A percentile compares a stretch with the other conserved stretches of the same genome.
These are phyloP conservation scores for Monosporascus sp. DNA, from an alignment of 2,329 filamentous ascomycete genomes.

Conservation along the genomic window DNA sequence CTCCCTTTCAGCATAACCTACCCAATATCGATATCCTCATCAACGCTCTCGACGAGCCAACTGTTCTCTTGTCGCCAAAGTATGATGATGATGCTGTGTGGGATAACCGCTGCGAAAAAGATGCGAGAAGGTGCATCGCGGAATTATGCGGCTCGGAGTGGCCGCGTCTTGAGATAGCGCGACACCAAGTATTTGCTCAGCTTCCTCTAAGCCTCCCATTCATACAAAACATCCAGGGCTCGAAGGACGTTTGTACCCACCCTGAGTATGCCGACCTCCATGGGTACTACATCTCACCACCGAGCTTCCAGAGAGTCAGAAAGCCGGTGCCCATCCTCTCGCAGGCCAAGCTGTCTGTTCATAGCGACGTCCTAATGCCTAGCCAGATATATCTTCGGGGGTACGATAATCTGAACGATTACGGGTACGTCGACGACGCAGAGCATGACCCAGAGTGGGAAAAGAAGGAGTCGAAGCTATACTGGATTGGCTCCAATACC, in stretches of 20 bases:
- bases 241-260: constrained; percentile 38
- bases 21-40: constrained; percentile 38
- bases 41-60: constrained; percentile 45
- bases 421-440: constrained; percentile 36
- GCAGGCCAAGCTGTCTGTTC: constrained; percentile 37
- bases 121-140: constrained; percentile 18
- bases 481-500: constrained; percentile 54
- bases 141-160: constrained; percentile 18
- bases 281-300: constrained; percentile 39
- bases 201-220: constrained; percentile 29
- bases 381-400: constrained; percentile 40
- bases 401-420: constrained; percentile 12
- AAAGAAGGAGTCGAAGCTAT: constrained; percentile 43
- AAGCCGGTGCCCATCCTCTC: constrained; percentile 42
- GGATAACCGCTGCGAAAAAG: constrained; percentile 9
- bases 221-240: constrained; percentile 21
- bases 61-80: constrained; percentile 28
- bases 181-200: background rate
- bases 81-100: constrained; percentile 15
- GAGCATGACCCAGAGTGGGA: constrained; percentile 41
- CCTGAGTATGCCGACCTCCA: constrained; percentile 37
- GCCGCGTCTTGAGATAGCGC: background rate
- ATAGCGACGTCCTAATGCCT: constrained; percentile 48
- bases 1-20: constrained; percentile 11
- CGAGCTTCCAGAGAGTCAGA: constrained; percentile 35